Evolutionary conservation across 2,329 filamentous ascomycete species (phyloP), one percentile per base, ranked within the genome.

Genomic region (Pseudocercospora cruenta): DNA sequence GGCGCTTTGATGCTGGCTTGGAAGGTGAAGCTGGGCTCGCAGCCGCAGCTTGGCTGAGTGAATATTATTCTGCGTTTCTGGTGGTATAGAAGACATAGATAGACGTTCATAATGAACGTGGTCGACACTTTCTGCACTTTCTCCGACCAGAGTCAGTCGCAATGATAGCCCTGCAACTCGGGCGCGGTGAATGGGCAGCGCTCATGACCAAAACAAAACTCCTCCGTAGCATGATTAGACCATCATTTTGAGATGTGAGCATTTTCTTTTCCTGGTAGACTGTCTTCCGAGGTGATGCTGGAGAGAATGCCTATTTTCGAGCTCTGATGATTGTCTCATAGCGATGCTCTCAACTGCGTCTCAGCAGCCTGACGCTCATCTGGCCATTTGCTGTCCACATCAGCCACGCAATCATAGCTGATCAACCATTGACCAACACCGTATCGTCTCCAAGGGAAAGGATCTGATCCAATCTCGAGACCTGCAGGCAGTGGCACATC

Each of bases 61-160:
- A 77, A 6, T 87, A 87, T 71, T 87, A 85, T 73, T 78, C 78
- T 19, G 76, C 78, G 0, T 83, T 85, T 64, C 74, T 85, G 72
- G 58, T 62, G 43, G 16, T 21, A 36, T 28, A 39, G 21, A 51
- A n/a, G 3, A 19, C 8, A 21, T 55, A 36, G 24, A 51, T 16
- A 33, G 49, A 24, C 14, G 33, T 5, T n/a, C n/a, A 36, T 2
- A 8, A n/a, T 33, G 28, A 36, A 9, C n/a, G 22, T 21, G 3
- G 12, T 4, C 19, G 19, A 12, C n/a, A 49, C 22, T 4, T 22
- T 19, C 19, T 21, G 45, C 22, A 36, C 14, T 14, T 36, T 36
- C 33, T 33, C 2, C 9, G 31, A 33, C 1, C 31, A 33, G 8
- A 33, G 31, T 8, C 31, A 33, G 10, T 36, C 33, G 33, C 24